Evolutionary conservation across 495 filamentous ascomycete genomes (phyloP).

Genomic region (Pseudomonodictys pantanalensis): DNA sequence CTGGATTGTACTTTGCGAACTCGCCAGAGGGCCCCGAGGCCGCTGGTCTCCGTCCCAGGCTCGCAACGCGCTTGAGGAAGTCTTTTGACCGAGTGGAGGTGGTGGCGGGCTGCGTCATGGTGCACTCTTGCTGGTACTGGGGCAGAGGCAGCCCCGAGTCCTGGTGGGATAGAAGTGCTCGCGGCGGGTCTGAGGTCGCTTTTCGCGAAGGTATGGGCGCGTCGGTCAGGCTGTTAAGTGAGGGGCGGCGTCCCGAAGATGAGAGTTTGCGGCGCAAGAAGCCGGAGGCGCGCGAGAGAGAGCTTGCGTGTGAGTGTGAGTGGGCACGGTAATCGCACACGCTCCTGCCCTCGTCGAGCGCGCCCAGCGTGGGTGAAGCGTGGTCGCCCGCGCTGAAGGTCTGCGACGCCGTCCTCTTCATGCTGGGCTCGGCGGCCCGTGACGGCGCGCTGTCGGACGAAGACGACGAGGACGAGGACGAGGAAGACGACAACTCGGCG

Average conservation of each 20-base stretch:
- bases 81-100: conserved; percentile 10
- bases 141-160: conserved; percentile 27
- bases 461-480: no score
- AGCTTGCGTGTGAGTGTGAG: conserved; percentile 17
- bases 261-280: conserved; percentile 25
- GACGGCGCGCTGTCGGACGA: background rate
- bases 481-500: no score
- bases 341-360: conserved; percentile 15
- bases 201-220: background rate
- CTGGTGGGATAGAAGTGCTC: conserved; percentile 8
- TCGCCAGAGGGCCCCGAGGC: conserved; percentile 31
- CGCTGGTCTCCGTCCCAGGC: conserved; percentile 23
- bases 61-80: conserved; percentile 12
- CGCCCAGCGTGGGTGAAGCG: conserved; percentile 3
- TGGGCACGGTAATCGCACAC: background rate
- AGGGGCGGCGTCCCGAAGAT: conserved; percentile 1
- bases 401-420: conserved; percentile 34
- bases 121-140: no score
- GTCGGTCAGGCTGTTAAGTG: conserved; percentile 1
- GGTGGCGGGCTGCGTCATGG: background rate
- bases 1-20: conserved; percentile 22
- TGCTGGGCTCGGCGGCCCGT: conserved; percentile 1
- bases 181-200: background rate
- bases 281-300: conserved; percentile 24
- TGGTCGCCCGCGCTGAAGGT: conserved; percentile 21